phyloP scores from a whole-genome alignment of 768 basidiomycete genomes.

The Pholiota microspora region DNA sequence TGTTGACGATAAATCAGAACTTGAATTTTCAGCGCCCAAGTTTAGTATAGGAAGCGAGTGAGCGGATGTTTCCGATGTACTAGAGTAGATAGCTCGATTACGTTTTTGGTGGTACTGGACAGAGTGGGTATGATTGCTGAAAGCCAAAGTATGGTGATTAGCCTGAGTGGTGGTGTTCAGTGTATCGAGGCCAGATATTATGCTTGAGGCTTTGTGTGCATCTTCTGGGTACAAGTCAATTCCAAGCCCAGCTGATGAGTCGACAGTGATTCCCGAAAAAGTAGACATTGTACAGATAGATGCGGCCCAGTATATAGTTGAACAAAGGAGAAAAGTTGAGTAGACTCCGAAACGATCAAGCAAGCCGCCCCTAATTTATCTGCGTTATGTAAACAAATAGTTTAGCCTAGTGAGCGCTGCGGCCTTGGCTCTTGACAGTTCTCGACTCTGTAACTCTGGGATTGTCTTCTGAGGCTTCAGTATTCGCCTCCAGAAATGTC shows the following conservation, averaged over 20 bases:
- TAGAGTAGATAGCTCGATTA: neutral
- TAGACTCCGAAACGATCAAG: neutral
- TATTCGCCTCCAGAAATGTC: too few species aligned
- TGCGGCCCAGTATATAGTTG: too few species aligned
- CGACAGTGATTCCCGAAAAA: neutral
- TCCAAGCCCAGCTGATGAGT: slow-evolving; percentile 6
- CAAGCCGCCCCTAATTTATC: too few species aligned
- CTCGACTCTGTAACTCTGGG: too few species aligned
- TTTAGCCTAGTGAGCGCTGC: too few species aligned
- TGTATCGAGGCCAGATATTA: too few species aligned
- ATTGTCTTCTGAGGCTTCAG: too few species aligned
- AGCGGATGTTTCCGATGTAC: neutral
- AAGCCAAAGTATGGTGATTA: neutral
- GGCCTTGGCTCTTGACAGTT: too few species aligned
- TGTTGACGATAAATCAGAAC: neutral
- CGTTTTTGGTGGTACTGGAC: neutral
- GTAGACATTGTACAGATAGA: neutral
- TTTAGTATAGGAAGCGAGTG: neutral
- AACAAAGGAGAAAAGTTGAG: neutral
- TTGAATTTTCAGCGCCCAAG: neutral
- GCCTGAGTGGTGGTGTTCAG: too few species aligned
- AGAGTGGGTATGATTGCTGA: neutral
- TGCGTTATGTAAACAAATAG: too few species aligned
- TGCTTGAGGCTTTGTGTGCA: too few species aligned
- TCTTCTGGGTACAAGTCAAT: slow-evolving; percentile 9